phyloP scores from a whole-genome alignment of 2,329 filamentous ascomycete genomes.

The Colletotrichum sp. region DNA sequence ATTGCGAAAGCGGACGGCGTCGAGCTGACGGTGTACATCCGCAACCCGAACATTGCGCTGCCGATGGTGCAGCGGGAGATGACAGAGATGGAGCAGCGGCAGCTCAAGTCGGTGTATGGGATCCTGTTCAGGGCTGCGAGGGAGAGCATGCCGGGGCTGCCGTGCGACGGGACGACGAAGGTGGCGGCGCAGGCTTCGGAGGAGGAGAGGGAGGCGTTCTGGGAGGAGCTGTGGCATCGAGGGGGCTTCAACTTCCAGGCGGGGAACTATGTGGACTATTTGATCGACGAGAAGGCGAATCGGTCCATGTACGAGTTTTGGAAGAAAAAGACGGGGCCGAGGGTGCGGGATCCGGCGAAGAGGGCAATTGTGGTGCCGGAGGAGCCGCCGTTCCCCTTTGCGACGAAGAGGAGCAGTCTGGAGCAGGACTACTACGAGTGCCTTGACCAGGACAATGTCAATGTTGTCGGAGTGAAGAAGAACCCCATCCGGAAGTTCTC shows the following conservation, averaged over 20 bases:
- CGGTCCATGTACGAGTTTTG: slow-evolving; percentile 53
- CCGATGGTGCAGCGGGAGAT: slow-evolving; percentile 60
- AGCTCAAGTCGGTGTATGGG: slow-evolving; percentile 37
- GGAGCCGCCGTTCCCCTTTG: slow-evolving; percentile 49
- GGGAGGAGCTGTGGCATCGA: slow-evolving; percentile 46
- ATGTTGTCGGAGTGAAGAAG: slow-evolving; percentile 47
- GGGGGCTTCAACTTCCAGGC: slow-evolving; percentile 55
- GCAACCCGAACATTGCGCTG: slow-evolving; percentile 62
- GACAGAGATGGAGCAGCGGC: slow-evolving; percentile 49
- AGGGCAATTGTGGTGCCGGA: slow-evolving; percentile 50
- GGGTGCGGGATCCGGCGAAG: slow-evolving; percentile 49
- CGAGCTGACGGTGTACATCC: slow-evolving; percentile 54
- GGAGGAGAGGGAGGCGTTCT: slow-evolving; percentile 48
- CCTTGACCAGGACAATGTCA: slow-evolving; percentile 48
- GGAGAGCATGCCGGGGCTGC: slow-evolving; percentile 55
- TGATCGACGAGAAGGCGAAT: slow-evolving; percentile 47
- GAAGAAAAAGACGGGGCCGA: slow-evolving; percentile 44
- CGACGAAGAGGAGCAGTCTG: slow-evolving; percentile 48
- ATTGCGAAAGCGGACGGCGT: slow-evolving; percentile 36
- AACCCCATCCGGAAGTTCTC: slow-evolving; percentile 47
- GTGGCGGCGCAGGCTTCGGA: slow-evolving; percentile 44
- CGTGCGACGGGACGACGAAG: slow-evolving; percentile 50
- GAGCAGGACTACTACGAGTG: slow-evolving; percentile 57
- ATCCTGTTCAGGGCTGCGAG: slow-evolving; percentile 48
- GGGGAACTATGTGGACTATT: slow-evolving; percentile 49